Percentiles rank a stretch among this genome's conserved stretches.
Evolutionary conservation across 2,329 filamentous ascomycete genomes (phyloP).

Genomic region (Ophiobolus disseminans): DNA sequence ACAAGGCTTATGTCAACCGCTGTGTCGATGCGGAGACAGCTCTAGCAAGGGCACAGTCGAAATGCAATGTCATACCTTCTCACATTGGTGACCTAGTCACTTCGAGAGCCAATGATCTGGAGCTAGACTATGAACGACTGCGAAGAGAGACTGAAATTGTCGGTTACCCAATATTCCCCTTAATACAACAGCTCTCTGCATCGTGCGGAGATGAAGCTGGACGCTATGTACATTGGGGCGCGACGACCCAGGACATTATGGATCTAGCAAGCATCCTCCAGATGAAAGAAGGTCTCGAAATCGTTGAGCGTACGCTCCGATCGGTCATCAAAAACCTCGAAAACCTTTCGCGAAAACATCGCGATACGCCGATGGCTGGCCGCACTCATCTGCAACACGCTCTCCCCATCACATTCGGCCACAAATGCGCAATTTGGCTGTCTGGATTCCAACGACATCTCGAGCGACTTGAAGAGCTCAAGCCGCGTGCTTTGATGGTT

Average conservation of each 20-base stretch:
- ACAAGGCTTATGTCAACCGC: conserved; percentile 57
- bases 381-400: conserved; percentile 66
- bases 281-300: conserved; percentile 58
- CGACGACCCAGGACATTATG: conserved; percentile 68
- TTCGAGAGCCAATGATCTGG: conserved; percentile 34
- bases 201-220: conserved; percentile 46
- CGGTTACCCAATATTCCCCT: conserved; percentile 61
- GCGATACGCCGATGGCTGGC: conserved; percentile 64
- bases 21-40: conserved; percentile 62
- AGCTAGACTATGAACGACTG: conserved; percentile 55
- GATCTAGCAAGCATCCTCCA: conserved; percentile 62
- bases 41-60: conserved; percentile 59
- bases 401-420: conserved; percentile 64
- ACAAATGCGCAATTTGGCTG: conserved; percentile 64
- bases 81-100: conserved; percentile 46
- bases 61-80: conserved; percentile 56
- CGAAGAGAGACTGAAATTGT: conserved; percentile 59
- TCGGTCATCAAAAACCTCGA: conserved; percentile 55
- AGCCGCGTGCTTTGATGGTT: conserved; percentile 57
- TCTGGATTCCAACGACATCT: conserved; percentile 58
- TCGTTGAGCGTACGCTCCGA: conserved; percentile 56
- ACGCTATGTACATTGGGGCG: conserved; percentile 64
- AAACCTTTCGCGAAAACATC: conserved; percentile 54
- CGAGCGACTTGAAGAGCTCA: conserved; percentile 57
- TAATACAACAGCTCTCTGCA: conserved; percentile 58